phyloP scores from a whole-genome alignment of 257 asterid genomes.

The Solanum gracilifrons region DNA sequence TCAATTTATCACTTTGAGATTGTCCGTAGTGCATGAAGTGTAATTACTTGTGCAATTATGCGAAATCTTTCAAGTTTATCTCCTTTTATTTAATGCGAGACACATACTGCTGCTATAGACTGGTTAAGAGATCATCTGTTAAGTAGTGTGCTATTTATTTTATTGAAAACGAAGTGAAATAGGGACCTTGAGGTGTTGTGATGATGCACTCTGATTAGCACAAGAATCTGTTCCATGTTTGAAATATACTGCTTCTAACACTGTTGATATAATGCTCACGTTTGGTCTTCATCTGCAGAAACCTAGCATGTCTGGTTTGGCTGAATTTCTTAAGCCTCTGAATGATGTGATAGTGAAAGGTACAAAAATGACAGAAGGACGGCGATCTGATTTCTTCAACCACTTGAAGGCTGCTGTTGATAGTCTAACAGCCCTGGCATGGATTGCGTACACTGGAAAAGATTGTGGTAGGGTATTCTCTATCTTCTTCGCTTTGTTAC shows the following conservation, averaged over 20 bases:
- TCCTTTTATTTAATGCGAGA: not conserved
- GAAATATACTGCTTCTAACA: not conserved
- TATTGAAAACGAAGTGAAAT: not conserved
- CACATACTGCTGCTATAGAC: not conserved
- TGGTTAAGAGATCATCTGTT: not conserved
- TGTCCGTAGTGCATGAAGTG: not conserved
- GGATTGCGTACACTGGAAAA: constrained; percentile 92
- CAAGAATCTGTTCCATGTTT: not conserved
- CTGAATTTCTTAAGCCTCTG: constrained; percentile 81
- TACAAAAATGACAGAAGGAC: constrained; percentile 68
- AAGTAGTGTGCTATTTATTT: not conserved
- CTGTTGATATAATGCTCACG: not conserved
- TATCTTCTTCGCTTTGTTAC: not conserved
- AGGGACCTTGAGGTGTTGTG: not conserved
- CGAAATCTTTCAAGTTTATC: not conserved
- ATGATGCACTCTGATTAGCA: not conserved
- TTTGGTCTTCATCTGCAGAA: constrained; percentile 43
- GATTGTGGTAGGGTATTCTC: constrained; percentile 57
- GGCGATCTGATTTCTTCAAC: constrained; percentile 64
- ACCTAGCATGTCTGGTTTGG: constrained; percentile 71
- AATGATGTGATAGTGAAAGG: constrained; percentile 70
- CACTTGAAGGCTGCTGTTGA: constrained; percentile 92
- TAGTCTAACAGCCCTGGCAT: constrained; percentile 74
- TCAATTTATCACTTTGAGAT: not conserved
- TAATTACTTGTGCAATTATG: not conserved